Evolutionary conservation across 2,329 filamentous ascomycete genomes (phyloP), one percentile per base, ranked within the genome.

Genomic region (Cladophialophora immunda): DNA sequence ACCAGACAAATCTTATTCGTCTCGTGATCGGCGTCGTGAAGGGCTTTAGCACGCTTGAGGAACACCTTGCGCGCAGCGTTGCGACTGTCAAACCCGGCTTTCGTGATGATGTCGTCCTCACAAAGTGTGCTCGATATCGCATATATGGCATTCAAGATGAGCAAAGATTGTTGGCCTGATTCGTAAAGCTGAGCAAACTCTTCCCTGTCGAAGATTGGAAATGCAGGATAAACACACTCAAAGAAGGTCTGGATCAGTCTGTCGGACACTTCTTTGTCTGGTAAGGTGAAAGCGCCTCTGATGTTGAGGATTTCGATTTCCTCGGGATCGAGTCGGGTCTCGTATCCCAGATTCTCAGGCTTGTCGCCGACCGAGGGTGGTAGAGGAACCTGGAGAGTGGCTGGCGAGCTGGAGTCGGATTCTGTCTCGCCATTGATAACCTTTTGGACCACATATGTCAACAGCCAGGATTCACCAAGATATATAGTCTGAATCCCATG

Each of bases 1-100:
- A 75, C 68, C 2, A 68, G 67, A 8, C 64, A 61, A 9, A 76
- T 69, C 1, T 69, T 62, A 67, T 76, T 71, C 0, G 68, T 66
- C 47, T 76, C 74, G 61, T 74, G 71, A 27, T 73, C 74, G 36
- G 71, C 70, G 66, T 76, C 74, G 62, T 75, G 72, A 22, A 76
- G 57, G 17, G 68, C 64, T 66, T 76, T 76, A 2, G 74, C 72
- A 62, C 72, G 69, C 15, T 58, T 70, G 53, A 74, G 73, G 54
- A 73, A 75, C 0, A 68, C 70, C 8, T 69, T 68, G n/a, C 70
- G 71, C 22, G 74, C 74, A 15, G 62, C 50, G 57, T 71, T 72
- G 9, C 74, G 68, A 50, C 61, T 69, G 5, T 52, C 50, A 58
- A 73, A 75, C 2, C 74, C 74, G 25, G 70, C 65, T 30, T 64